A percentile compares a stretch with the other conserved stretches of the same genome.
These are phyloP conservation scores for Amphichorda felina DNA, from an alignment of 2,329 filamentous ascomycete species.

Conservation along the genomic window DNA sequence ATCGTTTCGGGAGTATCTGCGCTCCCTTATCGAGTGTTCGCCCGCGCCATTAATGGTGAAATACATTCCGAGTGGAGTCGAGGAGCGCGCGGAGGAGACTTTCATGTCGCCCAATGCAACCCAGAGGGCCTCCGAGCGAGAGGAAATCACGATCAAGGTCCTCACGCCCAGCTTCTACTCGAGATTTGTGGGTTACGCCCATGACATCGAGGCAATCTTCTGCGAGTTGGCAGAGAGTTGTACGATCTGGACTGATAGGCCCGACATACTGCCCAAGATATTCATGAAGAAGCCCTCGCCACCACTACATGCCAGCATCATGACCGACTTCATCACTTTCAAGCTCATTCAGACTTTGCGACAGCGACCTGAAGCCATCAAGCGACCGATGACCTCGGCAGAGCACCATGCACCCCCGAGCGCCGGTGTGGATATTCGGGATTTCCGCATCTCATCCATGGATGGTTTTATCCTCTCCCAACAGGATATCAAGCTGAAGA, in stretches of 20 bases:
- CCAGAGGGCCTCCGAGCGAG: constrained; percentile 7
- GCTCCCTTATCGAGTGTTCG: constrained; percentile 34
- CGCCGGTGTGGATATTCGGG: constrained; percentile 26
- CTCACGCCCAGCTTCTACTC: constrained; percentile 57
- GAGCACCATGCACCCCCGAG: constrained; percentile 7
- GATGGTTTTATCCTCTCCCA: constrained; percentile 4
- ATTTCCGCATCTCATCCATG: constrained; percentile 31
- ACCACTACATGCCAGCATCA: constrained; percentile 18
- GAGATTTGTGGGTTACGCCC: constrained; percentile 49
- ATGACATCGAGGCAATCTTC: constrained; percentile 50
- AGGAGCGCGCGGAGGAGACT: constrained; percentile 20
- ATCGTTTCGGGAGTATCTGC: constrained; percentile 35
- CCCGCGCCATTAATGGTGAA: constrained; percentile 31
- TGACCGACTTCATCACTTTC: constrained; percentile 28
- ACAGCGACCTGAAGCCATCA: constrained; percentile 25
- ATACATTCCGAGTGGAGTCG: constrained; percentile 40
- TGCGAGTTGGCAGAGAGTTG: constrained; percentile 46
- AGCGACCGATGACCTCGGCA: constrained; percentile 27
- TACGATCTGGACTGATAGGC: constrained; percentile 45
- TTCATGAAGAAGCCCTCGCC: constrained; percentile 26
- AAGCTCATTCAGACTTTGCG: constrained; percentile 31
- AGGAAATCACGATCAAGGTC: constrained; percentile 42
- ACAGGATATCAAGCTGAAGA: constrained; percentile 13
- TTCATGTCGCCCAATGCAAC: constrained; percentile 20
- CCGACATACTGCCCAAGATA: constrained; percentile 34